phyloP scores from a whole-genome alignment of 345 rosid species.

The Erysimum cheiranthoides region DNA sequence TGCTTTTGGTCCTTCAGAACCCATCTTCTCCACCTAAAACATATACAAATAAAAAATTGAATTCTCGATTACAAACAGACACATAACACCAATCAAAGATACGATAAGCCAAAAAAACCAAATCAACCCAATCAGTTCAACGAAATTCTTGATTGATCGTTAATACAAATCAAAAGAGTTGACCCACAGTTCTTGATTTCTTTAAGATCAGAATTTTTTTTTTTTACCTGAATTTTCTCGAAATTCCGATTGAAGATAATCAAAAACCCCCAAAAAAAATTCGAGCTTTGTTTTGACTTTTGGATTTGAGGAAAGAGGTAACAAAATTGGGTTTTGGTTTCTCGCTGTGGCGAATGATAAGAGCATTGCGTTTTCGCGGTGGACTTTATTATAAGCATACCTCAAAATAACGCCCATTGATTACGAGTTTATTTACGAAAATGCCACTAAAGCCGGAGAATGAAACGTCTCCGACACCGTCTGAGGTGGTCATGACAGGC shows the following conservation, averaged over 20 bases:
- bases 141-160: slow-evolving; percentile 9
- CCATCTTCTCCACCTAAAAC: slow-evolving; percentile 55
- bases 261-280: neutral
- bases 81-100: neutral
- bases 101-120: slow-evolving; percentile 9
- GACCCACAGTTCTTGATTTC: slow-evolving; percentile 5
- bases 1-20: slow-evolving; percentile 75
- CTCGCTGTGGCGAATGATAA: slow-evolving; percentile 11
- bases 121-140: neutral
- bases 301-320: slow-evolving; percentile 32
- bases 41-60: neutral
- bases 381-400: slow-evolving; percentile 30
- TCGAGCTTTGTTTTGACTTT: neutral
- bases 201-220: slow-evolving; percentile 26
- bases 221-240: slow-evolving; percentile 17
- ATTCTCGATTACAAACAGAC: neutral
- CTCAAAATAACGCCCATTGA: slow-evolving; percentile 14
- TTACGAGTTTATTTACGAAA: slow-evolving; percentile 23
- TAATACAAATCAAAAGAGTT: slow-evolving; percentile 11
- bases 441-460: slow-evolving; percentile 32
- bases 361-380: slow-evolving; percentile 4
- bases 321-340: slow-evolving; percentile 45
- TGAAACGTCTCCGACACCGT: slow-evolving; percentile 37
- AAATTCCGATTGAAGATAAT: slow-evolving; percentile 6
- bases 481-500: slow-evolving; percentile 20